These are phyloP conservation scores for Fusarium xylarioides DNA, from an alignment of 2,329 filamentous ascomycete genomes.

Conservation along the genomic window DNA sequence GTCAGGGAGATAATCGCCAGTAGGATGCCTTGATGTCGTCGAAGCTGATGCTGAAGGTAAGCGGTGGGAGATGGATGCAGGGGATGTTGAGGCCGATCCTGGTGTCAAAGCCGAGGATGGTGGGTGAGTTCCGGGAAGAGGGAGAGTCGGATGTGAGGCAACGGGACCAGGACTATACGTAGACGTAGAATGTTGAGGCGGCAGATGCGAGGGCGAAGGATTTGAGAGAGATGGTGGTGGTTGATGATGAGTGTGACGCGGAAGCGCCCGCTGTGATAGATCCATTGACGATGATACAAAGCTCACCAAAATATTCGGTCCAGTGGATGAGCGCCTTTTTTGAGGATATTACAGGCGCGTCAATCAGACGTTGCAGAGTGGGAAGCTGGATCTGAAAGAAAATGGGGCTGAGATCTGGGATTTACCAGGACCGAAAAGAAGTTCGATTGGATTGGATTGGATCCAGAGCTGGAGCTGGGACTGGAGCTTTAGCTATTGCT, in stretches of 20 bases:
- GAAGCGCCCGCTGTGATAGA: conserved; percentile 42
- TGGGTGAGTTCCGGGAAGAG: conserved; percentile 27
- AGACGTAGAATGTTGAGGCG: conserved; percentile 33
- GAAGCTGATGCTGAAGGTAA: conserved; percentile 36
- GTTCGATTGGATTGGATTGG: conserved; percentile 10
- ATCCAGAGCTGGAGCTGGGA: conserved; percentile 17
- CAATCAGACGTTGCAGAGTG: conserved; percentile 13
- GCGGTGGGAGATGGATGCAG: conserved; percentile 39
- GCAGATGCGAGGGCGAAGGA: conserved; percentile 30
- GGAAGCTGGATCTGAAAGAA: conserved; percentile 21
- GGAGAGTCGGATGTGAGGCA: conserved; percentile 21
- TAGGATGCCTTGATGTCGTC: conserved; percentile 25
- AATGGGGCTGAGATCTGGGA: conserved; percentile 28
- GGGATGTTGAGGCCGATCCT: conserved; percentile 42
- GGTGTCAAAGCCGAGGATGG: conserved; percentile 40
- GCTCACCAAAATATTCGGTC: conserved; percentile 10
- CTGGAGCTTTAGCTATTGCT: conserved; percentile 23
- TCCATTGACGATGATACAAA: conserved; percentile 36
- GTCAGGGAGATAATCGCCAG: conserved; percentile 31
- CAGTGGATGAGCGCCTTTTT: conserved; percentile 16
- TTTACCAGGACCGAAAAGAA: conserved; percentile 17
- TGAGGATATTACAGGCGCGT: conserved; percentile 14
- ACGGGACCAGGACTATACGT: conserved; percentile 31
- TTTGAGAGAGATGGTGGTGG: conserved; percentile 27
- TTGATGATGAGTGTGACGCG: conserved; percentile 38